These are phyloP conservation scores for rapeseed (Brassica napus) DNA, from an alignment of 345 rosid species.

Conservation along the genomic window Da-Ae NC_063437.1:14349501-14350000, in stretches of 20 bases:
- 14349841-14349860: conserved; percentile 59
- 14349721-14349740: conserved; percentile 74
- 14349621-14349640: not conserved
- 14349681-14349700: conserved; percentile 78
- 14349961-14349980: conserved; percentile 36
- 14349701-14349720: conserved; percentile 73
- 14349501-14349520: conserved; percentile 36
- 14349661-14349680: conserved; percentile 15
- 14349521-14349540: conserved; percentile 45
- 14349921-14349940: not conserved
- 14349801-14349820: conserved; percentile 9
- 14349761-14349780: not conserved
- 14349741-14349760: conserved; percentile 73
- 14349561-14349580: conserved; percentile 42
- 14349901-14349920: not conserved
- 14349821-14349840: conserved; percentile 45
- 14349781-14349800: not conserved
- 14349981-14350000: conserved; percentile 71
- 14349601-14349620: conserved; percentile 28
- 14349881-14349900: conserved; percentile 58
- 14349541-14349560: conserved; percentile 64
- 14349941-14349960: not conserved
- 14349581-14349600: conserved; percentile 42
- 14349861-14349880: conserved; percentile 58
- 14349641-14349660: not conserved